phyloP scores from a whole-genome alignment of 2,329 filamentous ascomycete species.

The Colletotrichum chlorophyti region DNA sequence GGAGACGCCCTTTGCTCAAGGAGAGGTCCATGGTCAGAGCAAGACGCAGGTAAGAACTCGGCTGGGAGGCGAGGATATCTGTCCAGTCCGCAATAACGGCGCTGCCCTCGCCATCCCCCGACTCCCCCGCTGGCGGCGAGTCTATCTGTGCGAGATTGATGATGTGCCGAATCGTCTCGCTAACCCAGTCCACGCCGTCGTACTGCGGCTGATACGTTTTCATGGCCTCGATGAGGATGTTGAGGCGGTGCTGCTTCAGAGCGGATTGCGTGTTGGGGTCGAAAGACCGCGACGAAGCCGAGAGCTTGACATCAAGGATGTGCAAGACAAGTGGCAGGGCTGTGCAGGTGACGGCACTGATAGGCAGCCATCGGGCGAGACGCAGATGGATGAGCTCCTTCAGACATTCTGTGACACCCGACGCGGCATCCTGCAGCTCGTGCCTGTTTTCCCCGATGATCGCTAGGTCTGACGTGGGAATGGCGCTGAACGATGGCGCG shows the following conservation, averaged over 20 bases:
- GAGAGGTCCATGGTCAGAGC: constrained; percentile 52
- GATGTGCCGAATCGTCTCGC: constrained; percentile 50
- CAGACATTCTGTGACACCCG: constrained; percentile 51
- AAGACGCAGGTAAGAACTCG: constrained; percentile 47
- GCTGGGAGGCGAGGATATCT: constrained; percentile 48
- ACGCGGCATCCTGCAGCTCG: constrained; percentile 52
- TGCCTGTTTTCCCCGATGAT: constrained; percentile 47
- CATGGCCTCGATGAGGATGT: constrained; percentile 53
- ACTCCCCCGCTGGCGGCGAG: constrained; percentile 17
- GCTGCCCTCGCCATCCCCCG: constrained; percentile 16
- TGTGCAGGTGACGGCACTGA: constrained; percentile 49
- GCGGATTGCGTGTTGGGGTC: constrained; percentile 42
- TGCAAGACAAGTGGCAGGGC: constrained; percentile 41
- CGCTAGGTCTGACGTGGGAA: constrained; percentile 38
- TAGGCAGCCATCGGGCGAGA: constrained; percentile 52
- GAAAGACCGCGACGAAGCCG: constrained; percentile 30
- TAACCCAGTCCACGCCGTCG: constrained; percentile 52
- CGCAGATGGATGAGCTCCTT: constrained; percentile 54
- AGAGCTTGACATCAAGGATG: constrained; percentile 44
- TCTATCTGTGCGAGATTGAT: constrained; percentile 45
- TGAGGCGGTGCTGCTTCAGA: constrained; percentile 50
- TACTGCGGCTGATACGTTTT: constrained; percentile 53
- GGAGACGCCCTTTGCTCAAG: constrained; percentile 48
- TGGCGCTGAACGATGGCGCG: constrained; percentile 39
- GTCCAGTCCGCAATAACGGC: constrained; percentile 47